Base-by-base conservation (phyloP, 306 rosid species). In the Sicyos baderoa region DNA sequence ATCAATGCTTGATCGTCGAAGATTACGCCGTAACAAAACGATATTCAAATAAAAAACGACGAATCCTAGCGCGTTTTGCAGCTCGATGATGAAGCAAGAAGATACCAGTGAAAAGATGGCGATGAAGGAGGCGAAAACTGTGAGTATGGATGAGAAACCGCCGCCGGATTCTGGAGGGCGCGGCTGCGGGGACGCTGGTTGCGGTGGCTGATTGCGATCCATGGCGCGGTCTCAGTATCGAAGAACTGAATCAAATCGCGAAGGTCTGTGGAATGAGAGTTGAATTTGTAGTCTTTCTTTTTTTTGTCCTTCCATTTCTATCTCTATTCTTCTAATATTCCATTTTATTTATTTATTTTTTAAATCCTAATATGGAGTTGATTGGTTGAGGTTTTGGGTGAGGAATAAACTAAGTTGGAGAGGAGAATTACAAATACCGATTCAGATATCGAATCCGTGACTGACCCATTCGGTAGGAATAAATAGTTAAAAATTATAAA, bases 61-160 rank as follows among this genome's bases (percentile, higher is more conserved):
- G 48, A 49, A 69, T n/a, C 51, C 50, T 62, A 18, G 29, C 27
- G 50, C 29, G 52, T 62, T 62, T 62, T 5, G 29, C 51, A 68
- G 25, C 3, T 49, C 4, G 60, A 48, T 9, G 18, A 69, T 35
- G 70, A 75, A 53, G 18, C 29, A 5, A 68, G 7, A 4, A 49
- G 60, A 27, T 90, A 91, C 93, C 83, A 83, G 3, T 72, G 81
- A 76, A 74, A 72, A 70, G 52, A 83, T 65, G 81, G 76, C 84
- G 19, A 87, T 0, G 85, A 90, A 76, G 3, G 59, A 61, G 56
- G 83, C 50, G 49, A 83, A 63, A 53, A 79, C 71, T 0, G 63
- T 1, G 68, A 78, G 35, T 72, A 79, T 61, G 76, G 77, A 13
- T 5, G 84, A 68, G 27, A 80, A 80, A 50, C 76, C 76, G 23